These are phyloP conservation scores for Hygrocybe punicea DNA, from an alignment of 768 basidiomycete species.

Conservation along the genomic window DNA sequence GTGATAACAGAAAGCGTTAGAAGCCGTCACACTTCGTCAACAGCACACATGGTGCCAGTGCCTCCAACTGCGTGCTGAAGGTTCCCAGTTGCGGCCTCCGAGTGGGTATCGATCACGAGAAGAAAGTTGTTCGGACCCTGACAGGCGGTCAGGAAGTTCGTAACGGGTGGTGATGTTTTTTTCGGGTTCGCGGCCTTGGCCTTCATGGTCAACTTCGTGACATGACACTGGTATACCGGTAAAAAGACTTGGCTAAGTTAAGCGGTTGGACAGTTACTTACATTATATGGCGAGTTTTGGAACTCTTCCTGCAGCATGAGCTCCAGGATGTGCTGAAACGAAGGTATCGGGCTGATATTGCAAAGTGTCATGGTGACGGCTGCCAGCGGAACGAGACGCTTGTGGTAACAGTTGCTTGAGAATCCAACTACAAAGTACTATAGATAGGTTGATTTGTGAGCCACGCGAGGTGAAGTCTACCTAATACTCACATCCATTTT, in stretches of 20 bases:
- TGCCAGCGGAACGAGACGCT: neutral
- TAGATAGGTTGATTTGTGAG: neutral
- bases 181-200: neutral
- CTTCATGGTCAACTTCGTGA: neutral
- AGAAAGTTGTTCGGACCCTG: neutral
- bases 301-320: neutral
- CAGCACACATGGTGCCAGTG: neutral
- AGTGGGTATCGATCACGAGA: neutral
- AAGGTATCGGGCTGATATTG: neutral
- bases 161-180: neutral
- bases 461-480: no score
- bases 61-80: neutral
- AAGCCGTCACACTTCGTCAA: neutral
- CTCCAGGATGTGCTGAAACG: neutral
- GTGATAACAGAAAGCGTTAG: neutral
- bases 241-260: neutral
- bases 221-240: neutral
- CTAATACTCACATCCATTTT: no score
- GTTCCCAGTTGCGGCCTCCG: neutral
- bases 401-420: neutral
- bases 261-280: neutral
- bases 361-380: neutral
- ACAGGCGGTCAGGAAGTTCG: neutral
- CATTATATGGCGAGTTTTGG: neutral
- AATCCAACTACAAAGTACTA: neutral